Evolutionary conservation across 2,329 filamentous ascomycete genomes (phyloP).

Genomic region (Colletotrichum lini): DNA sequence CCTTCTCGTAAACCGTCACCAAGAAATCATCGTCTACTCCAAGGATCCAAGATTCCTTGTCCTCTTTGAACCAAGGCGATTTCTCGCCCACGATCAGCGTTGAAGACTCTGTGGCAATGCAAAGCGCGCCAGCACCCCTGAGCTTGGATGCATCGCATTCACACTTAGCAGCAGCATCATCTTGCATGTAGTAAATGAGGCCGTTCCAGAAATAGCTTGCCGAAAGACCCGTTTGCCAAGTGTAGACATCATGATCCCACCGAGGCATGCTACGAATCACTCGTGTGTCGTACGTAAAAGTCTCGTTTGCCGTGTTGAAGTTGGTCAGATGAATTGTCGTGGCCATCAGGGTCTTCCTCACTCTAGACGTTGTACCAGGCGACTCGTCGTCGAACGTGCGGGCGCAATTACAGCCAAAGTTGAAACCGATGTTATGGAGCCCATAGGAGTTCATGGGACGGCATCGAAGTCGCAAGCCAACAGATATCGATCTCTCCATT

Average conservation of each 20-base stretch:
- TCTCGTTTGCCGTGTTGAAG: conserved; percentile 18
- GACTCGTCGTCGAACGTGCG: background rate
- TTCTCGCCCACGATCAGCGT: conserved; percentile 3
- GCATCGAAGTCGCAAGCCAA: background rate
- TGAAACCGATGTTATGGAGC: background rate
- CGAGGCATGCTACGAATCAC: background rate
- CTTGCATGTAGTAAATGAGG: conserved; percentile 47
- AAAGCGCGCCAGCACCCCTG: background rate
- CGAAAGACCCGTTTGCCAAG: rapidly evolving
- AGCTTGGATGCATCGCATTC: conserved; percentile 30
- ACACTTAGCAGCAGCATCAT: conserved; percentile 39
- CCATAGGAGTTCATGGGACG: conserved; percentile 13
- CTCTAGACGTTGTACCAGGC: background rate
- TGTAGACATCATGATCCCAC: background rate
- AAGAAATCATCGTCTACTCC: conserved; percentile 28
- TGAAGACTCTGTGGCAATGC: background rate
- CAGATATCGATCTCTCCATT: background rate
- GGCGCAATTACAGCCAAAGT: too few relatives aligned
- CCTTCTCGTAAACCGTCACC: background rate
- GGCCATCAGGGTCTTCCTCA: too few relatives aligned
- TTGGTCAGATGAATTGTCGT: conserved; percentile 1
- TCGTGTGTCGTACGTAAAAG: background rate
- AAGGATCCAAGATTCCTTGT: background rate
- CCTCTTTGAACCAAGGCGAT: background rate
- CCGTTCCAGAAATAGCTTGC: conserved; percentile 44